A percentile compares a stretch with the other conserved stretches of the same genome.
Evolutionary conservation across 768 basidiomycete species (phyloP).

Genomic region (Leccinum variicolor): DNA sequence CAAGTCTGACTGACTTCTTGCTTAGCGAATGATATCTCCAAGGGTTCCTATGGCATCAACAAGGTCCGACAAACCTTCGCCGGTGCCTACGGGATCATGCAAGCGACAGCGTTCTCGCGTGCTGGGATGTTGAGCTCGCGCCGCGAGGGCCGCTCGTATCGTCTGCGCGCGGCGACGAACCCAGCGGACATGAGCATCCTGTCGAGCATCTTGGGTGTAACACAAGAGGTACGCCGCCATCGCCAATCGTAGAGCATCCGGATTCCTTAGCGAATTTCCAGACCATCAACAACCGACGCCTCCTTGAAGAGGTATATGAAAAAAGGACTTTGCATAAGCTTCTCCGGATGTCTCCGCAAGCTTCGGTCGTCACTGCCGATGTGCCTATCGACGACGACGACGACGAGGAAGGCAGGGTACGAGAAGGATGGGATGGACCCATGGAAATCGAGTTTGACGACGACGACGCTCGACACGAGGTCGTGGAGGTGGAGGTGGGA

Average conservation of each 20-base stretch:
- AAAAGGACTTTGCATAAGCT: conserved; percentile 55
- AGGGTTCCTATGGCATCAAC: conserved; percentile 78
- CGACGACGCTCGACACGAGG: conserved; percentile 10
- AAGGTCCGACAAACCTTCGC: conserved; percentile 82
- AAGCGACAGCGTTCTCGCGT: conserved; percentile 64
- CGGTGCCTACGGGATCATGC: conserved; percentile 76
- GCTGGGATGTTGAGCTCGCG: conserved; percentile 61
- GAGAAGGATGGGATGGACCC: conserved; percentile 41
- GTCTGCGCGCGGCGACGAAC: conserved; percentile 42
- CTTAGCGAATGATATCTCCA: conserved; percentile 89
- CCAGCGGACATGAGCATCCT: conserved; percentile 76
- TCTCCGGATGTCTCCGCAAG: conserved; percentile 39
- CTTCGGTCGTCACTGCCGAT: conserved; percentile 19
- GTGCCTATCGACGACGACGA: conserved; percentile 12
- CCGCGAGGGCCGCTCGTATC: conserved; percentile 45
- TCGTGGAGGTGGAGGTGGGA: conserved; percentile 2
- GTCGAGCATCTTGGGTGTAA: conserved; percentile 75
- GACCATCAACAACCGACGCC: conserved; percentile 71
- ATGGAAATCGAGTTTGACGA: conserved; percentile 28
- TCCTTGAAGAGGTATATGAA: conserved; percentile 69
- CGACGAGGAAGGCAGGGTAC: conserved; percentile 22
- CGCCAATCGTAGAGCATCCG: neutral
- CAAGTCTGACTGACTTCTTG: neutral
- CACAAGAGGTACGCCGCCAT: conserved; percentile 64
- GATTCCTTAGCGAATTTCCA: conserved; percentile 26